These are phyloP conservation scores for Vanderwaltozyma yarrowii DNA, from an alignment of 805 yeast genomes.

Conservation along the genomic window DNA sequence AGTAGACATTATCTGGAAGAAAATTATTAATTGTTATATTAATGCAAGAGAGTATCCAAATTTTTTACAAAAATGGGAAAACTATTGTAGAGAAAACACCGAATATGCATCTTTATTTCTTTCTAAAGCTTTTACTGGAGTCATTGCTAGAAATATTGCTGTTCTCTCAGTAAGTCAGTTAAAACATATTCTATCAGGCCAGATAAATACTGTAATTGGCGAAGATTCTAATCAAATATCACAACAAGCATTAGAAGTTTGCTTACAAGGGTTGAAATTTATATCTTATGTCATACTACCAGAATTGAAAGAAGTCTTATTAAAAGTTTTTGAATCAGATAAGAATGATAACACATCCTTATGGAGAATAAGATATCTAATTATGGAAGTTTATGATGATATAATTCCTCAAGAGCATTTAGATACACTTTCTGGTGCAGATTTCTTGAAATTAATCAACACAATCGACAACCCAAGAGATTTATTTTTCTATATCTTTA, in stretches of 20 bases:
- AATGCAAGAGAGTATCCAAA: conserved; percentile 47
- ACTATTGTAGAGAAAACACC: conserved; percentile 8
- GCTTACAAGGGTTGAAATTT: conserved; percentile 34
- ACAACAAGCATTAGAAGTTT: conserved; percentile 21
- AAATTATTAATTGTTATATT: conserved; percentile 37
- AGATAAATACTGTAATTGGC: conserved; percentile 7
- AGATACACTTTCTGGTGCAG: conserved; percentile 1
- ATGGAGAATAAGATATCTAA: conserved; percentile 40
- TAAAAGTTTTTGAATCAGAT: conserved; percentile 17
- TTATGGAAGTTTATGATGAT: conserved; percentile 40
- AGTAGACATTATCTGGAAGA: conserved; percentile 17
- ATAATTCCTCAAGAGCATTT: conserved; percentile 23
- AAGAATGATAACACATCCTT: conserved; percentile 11
- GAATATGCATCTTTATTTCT: conserved; percentile 9
- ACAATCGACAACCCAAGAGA: conserved; percentile 5
- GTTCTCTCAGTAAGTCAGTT: conserved; percentile 41
- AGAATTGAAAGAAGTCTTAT: conserved; percentile 16
- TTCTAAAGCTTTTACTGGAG: conserved; percentile 25
- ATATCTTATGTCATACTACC: conserved; percentile 24
- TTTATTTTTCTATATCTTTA: conserved; percentile 34
- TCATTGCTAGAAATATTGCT: conserved; percentile 34
- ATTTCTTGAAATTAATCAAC: background rate
- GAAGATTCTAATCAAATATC: conserved; percentile 6
- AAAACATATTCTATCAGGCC: conserved; percentile 14
- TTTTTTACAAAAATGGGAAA: conserved; percentile 41